These are phyloP conservation scores for Carex sylvatica DNA, from an alignment of 202 grass and related monocot genomes.

Conservation along the genomic window DNA sequence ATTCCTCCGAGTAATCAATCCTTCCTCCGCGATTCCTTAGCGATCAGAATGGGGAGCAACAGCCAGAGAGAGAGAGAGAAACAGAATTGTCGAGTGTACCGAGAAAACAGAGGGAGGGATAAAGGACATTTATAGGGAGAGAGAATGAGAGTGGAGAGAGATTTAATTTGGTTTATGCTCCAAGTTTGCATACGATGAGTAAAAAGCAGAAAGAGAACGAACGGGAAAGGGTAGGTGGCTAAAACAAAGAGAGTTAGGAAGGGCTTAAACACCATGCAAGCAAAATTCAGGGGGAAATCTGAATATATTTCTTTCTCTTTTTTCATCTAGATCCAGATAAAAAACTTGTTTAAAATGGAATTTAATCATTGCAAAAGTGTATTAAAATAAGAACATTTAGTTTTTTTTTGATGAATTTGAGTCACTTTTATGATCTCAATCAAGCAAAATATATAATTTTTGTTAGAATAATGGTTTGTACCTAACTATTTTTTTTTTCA, in stretches of 20 bases:
- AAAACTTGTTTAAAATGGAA: neutral
- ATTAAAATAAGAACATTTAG: neutral
- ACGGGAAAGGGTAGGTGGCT: neutral
- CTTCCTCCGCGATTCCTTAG: neutral
- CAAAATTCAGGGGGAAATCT: neutral
- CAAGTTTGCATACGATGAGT: neutral
- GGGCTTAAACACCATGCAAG: neutral
- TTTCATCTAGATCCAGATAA: neutral
- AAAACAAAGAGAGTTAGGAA: neutral
- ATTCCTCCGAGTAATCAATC: neutral
- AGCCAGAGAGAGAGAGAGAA: neutral
- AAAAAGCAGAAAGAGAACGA: neutral
- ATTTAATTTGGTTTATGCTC: constrained; percentile 14
- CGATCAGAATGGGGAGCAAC: neutral
- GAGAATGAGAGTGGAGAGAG: neutral
- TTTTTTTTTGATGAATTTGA: neutral
- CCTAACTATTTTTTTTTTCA: no score
- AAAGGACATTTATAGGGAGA: constrained; percentile 5
- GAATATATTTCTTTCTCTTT: neutral
- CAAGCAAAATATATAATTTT: neutral
- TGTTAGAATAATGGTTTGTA: neutral
- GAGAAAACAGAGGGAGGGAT: neutral
- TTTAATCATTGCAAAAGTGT: neutral
- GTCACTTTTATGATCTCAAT: neutral
- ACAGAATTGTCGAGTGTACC: neutral